Conservation (phyloP, 139 green algal species). For the Tetradesmus obliquus region DNA sequence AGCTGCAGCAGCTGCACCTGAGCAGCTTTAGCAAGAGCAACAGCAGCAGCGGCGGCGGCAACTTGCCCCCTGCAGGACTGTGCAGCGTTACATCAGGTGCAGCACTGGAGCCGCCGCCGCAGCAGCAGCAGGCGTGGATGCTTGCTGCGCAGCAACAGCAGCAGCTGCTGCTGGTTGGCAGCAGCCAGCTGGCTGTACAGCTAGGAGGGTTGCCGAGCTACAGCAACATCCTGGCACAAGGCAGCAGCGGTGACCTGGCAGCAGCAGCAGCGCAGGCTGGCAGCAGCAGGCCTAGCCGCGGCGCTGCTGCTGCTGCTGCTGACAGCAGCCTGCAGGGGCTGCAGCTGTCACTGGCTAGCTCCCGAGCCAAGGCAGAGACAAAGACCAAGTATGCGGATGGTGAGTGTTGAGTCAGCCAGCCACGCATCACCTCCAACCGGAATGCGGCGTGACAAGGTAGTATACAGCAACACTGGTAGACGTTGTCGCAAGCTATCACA, state of each 20-base stretch:
- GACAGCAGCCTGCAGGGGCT: not conserved
- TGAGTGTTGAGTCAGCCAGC: not conserved
- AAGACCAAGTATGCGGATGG: conserved; percentile 49
- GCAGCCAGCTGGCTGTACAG: not conserved
- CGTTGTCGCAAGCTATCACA: too few species aligned
- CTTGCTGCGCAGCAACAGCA: not conserved
- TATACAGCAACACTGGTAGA: too few species aligned
- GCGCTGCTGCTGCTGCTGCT: conserved; percentile 2
- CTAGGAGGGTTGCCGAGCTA: not conserved
- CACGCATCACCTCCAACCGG: not conserved
- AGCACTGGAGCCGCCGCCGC: not conserved
- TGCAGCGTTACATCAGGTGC: not conserved
- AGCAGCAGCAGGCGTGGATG: conserved; percentile 10
- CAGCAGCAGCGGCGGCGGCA: not conserved
- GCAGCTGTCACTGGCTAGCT: not conserved
- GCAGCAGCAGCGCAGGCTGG: not conserved
- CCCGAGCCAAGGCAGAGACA: conserved; percentile 32
- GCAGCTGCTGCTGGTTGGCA: not conserved
- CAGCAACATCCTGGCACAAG: not conserved
- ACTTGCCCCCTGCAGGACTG: not conserved
- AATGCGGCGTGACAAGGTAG: too few species aligned
- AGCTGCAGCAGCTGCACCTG: conserved; percentile 33
- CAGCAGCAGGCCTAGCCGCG: not conserved
- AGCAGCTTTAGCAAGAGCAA: not conserved
- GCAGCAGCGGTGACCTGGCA: not conserved